These are phyloP conservation scores for Ogataea nakhonphanomensis DNA, from an alignment of 805 yeast species.

Conservation along the genomic window DNA sequence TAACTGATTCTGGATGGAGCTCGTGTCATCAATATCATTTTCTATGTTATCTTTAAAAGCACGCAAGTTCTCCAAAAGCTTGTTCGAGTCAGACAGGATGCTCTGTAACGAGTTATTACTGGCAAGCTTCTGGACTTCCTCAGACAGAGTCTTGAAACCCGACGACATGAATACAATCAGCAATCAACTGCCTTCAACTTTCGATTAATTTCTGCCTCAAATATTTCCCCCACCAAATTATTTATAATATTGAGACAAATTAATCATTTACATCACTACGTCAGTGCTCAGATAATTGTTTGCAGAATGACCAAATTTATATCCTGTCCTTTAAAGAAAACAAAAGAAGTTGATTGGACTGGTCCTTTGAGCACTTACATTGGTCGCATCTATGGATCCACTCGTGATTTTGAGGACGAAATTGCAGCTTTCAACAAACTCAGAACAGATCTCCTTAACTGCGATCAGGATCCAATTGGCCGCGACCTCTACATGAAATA, in stretches of 20 bases:
- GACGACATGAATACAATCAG: slow-evolving; percentile 11
- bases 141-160: slow-evolving; percentile 24
- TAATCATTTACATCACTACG: no score
- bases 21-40: slow-evolving; percentile 10
- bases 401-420: slow-evolving; percentile 56
- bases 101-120: slow-evolving; percentile 29
- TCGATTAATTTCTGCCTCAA: no score
- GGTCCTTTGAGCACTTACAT: slow-evolving; percentile 58
- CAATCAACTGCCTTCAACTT: neutral
- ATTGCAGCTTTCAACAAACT: slow-evolving; percentile 51
- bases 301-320: slow-evolving; percentile 24
- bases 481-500: slow-evolving; percentile 61
- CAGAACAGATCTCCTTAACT: slow-evolving; percentile 57
- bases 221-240: no score
- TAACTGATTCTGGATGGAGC: slow-evolving; percentile 12
- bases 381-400: slow-evolving; percentile 58
- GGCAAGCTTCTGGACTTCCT: slow-evolving; percentile 31
- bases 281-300: no score
- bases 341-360: slow-evolving; percentile 65
- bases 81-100: slow-evolving; percentile 29
- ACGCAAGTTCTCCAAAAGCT: slow-evolving; percentile 26
- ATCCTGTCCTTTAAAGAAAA: slow-evolving; percentile 37
- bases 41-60: slow-evolving; percentile 23
- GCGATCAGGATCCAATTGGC: slow-evolving; percentile 33
- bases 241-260: no score